Conservation (phyloP, 176 grass and related monocot species). For the Typha latifolia region DNA sequence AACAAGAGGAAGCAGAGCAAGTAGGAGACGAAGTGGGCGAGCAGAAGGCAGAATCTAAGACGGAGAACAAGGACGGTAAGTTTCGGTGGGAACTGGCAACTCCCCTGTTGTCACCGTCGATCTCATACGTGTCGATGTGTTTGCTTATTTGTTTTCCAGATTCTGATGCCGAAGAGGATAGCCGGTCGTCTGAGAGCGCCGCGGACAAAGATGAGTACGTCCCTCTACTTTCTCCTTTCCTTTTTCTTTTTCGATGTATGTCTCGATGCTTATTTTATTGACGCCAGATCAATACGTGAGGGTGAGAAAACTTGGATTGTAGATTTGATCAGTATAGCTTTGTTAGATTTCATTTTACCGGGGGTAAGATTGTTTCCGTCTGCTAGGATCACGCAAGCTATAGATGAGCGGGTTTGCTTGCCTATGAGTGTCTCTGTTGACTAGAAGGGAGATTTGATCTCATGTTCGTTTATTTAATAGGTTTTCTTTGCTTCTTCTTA, state of each 20-base stretch:
- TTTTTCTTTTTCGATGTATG: background rate
- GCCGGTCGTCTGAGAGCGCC: background rate
- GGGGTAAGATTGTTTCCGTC: too few relatives aligned
- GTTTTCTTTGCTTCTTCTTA: too few relatives aligned
- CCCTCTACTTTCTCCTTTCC: background rate
- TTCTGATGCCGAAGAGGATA: background rate
- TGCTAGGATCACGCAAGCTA: too few relatives aligned
- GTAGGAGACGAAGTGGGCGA: background rate
- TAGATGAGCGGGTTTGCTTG: too few relatives aligned
- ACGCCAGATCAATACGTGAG: too few relatives aligned
- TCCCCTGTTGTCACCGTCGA: background rate
- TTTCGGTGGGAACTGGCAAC: background rate
- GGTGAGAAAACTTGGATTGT: too few relatives aligned
- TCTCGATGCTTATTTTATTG: too few relatives aligned
- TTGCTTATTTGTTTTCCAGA: background rate
- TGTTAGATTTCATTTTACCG: too few relatives aligned
- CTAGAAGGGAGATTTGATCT: too few relatives aligned
- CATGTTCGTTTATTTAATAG: too few relatives aligned
- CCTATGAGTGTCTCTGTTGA: too few relatives aligned
- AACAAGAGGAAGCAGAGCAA: background rate
- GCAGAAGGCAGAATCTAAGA: background rate
- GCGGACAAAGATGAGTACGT: slow-evolving; percentile 2
- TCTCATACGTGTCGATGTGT: background rate
- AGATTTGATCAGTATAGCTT: too few relatives aligned
- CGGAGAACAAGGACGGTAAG: background rate